Evolutionary conservation across 2,329 filamentous ascomycete genomes (phyloP).

Genomic region (Fusarium caatingaense): DNA sequence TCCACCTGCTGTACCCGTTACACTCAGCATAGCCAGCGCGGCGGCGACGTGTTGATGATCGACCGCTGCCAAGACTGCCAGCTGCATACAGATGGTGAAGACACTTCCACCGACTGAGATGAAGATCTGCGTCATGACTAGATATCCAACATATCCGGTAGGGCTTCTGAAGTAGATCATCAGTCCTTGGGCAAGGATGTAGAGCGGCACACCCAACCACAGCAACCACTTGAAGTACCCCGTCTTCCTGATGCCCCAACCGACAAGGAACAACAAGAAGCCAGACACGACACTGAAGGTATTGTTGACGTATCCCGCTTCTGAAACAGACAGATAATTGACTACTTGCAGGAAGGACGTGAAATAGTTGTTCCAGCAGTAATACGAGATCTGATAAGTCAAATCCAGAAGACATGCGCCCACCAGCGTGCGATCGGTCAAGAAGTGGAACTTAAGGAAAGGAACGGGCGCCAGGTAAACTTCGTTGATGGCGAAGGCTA

Average conservation of each 20-base stretch:
- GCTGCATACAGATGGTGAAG: constrained; percentile 65
- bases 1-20: constrained; percentile 57
- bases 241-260: constrained; percentile 57
- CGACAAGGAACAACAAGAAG: constrained; percentile 60
- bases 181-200: constrained; percentile 62
- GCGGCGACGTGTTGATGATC: constrained; percentile 66
- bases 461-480: constrained; percentile 65
- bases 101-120: constrained; percentile 65
- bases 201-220: constrained; percentile 59
- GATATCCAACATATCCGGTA: constrained; percentile 58
- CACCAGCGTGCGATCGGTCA: constrained; percentile 63
- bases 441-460: constrained; percentile 64
- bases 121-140: constrained; percentile 65
- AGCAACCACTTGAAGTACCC: constrained; percentile 63
- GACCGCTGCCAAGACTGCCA: constrained; percentile 67
- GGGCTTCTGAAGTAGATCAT: constrained; percentile 53
- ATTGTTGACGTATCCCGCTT: constrained; percentile 60
- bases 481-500: constrained; percentile 67
- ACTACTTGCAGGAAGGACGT: constrained; percentile 67
- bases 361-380: constrained; percentile 65
- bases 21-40: constrained; percentile 57
- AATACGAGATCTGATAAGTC: constrained; percentile 62
- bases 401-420: constrained; percentile 60
- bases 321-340: constrained; percentile 54
- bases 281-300: constrained; percentile 64